phyloP scores from a whole-genome alignment of 805 yeast species.

The Sugiyamaella chiloensis region DNA sequence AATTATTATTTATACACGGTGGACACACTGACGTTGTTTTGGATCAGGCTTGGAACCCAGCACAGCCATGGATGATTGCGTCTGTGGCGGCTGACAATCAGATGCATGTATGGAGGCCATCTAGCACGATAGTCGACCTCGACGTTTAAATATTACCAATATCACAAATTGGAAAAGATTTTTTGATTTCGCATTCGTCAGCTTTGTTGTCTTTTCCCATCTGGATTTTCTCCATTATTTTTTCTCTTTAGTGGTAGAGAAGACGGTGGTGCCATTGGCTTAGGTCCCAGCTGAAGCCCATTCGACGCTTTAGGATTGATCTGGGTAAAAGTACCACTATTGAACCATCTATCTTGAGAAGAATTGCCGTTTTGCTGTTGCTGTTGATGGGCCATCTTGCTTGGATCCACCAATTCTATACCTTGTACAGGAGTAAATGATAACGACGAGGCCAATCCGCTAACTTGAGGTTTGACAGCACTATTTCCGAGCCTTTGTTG shows the following conservation, averaged over 20 bases:
- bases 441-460: conserved; percentile 24
- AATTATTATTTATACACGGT: conserved; percentile 62
- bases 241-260: conserved; percentile 4
- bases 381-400: conserved; percentile 4
- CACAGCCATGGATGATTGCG: conserved; percentile 65
- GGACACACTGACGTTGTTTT: conserved; percentile 89
- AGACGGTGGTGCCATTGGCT: conserved; percentile 6
- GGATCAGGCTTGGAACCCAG: conserved; percentile 79
- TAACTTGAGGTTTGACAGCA: conserved; percentile 7
- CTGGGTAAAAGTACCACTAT: conserved; percentile 25
- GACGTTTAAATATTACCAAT: no score
- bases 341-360: conserved; percentile 27
- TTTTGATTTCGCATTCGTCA: background rate
- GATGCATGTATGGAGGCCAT: conserved; percentile 82
- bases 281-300: background rate
- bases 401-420: conserved; percentile 28
- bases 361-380: background rate
- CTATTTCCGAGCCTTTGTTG: conserved; percentile 37
- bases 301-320: conserved; percentile 5
- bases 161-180: background rate
- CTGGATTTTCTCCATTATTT: background rate
- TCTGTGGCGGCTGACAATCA: conserved; percentile 84
- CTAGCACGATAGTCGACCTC: conserved; percentile 35
- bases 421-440: conserved; percentile 28
- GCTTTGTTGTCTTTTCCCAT: background rate